Conservation (phyloP, 108 stramenopile genomes). For the Asterionellopsis glacialis region DNA sequence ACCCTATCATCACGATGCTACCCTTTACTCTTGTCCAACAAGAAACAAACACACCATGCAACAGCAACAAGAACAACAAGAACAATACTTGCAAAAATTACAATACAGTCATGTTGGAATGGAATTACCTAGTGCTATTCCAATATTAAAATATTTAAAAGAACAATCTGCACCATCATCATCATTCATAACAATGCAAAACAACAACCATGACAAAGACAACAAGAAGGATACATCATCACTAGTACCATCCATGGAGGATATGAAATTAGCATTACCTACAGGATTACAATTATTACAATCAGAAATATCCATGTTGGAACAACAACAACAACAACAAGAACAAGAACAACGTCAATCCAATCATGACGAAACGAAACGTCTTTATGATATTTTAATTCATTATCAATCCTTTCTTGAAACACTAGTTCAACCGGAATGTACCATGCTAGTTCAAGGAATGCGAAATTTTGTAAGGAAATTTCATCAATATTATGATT, state of each 20-base stretch:
- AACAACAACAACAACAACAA: not conserved
- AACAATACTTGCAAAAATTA: conserved; percentile 7
- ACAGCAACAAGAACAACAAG: conserved; percentile 10
- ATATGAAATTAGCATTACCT: not conserved
- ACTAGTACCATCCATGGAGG: too few relatives aligned
- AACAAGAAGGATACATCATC: too few relatives aligned
- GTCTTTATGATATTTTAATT: conserved; percentile 8
- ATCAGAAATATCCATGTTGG: conserved; percentile 1
- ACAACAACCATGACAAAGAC: too few relatives aligned
- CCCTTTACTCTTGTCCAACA: not conserved
- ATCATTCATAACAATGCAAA: too few relatives aligned
- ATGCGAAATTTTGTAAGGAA: conserved; percentile 38
- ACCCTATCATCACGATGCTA: conserved; percentile 15
- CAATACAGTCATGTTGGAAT: conserved; percentile 15
- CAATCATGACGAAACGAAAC: conserved; percentile 1
- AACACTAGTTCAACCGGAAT: conserved; percentile 34
- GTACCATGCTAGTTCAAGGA: conserved; percentile 40
- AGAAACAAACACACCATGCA: conserved; percentile 1
- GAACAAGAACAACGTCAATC: not conserved
- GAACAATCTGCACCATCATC: too few relatives aligned
- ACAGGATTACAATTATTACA: not conserved
- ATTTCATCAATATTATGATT: conserved; percentile 9
- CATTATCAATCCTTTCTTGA: conserved; percentile 30
- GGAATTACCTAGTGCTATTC: not conserved
- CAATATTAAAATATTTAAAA: not conserved